phyloP scores from a whole-genome alignment of 306 rosid genomes.

The Inga laurina region DNA sequence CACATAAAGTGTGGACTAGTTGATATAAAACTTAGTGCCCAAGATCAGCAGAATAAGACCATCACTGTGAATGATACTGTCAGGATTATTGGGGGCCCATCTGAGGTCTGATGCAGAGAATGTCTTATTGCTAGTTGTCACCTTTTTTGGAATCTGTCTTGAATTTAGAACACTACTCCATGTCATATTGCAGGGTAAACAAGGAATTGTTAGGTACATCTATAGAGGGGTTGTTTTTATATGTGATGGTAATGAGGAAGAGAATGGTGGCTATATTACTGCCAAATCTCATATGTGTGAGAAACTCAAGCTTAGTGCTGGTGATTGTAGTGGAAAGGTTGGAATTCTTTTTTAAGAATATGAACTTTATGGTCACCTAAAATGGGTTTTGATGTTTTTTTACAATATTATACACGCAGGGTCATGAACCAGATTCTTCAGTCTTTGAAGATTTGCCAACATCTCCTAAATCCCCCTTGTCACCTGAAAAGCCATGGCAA shows the following conservation, averaged over 20 bases:
- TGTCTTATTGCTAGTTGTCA: neutral
- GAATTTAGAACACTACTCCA: conserved; percentile 23
- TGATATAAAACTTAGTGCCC: conserved; percentile 78
- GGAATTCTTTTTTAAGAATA: conserved; percentile 24
- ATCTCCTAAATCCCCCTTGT: conserved; percentile 88
- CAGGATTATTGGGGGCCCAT: conserved; percentile 72
- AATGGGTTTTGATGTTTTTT: conserved; percentile 12
- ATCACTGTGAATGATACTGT: conserved; percentile 70
- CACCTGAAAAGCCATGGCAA: conserved; percentile 85
- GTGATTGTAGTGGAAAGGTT: conserved; percentile 66
- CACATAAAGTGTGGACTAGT: conserved; percentile 64
- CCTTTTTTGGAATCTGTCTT: conserved; percentile 18
- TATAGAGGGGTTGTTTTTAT: conserved; percentile 74
- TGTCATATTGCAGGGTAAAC: conserved; percentile 71
- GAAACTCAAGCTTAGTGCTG: conserved; percentile 65
- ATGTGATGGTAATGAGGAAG: conserved; percentile 65
- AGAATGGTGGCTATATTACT: conserved; percentile 78
- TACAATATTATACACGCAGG: conserved; percentile 55
- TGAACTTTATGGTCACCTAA: conserved; percentile 4
- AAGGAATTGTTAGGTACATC: conserved; percentile 81
- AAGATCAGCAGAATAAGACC: conserved; percentile 63
- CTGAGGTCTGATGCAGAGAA: conserved; percentile 55
- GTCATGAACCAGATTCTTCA: conserved; percentile 50
- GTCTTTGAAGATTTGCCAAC: conserved; percentile 67
- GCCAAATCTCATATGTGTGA: conserved; percentile 80